Percentiles rank a stretch among this genome's conserved stretches.
Evolutionary conservation across 805 yeast species (phyloP).

Genomic region (Wickerhamiella slavikovae): DNA sequence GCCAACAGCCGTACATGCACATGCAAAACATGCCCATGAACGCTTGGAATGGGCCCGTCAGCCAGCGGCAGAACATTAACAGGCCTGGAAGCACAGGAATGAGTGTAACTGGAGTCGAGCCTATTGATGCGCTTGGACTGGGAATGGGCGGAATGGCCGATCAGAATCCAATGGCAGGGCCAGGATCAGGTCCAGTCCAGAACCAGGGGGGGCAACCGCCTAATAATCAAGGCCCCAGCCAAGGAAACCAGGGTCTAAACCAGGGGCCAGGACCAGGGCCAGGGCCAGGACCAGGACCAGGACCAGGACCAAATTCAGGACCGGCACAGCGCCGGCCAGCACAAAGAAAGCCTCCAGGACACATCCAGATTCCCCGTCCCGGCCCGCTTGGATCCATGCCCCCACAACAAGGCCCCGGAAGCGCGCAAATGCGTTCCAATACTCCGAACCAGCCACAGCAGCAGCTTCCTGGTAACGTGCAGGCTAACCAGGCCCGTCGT

Average conservation of each 20-base stretch:
- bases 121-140: neutral
- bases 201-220: neutral
- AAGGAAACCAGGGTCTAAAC: no score
- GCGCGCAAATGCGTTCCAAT: neutral
- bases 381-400: neutral
- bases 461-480: neutral
- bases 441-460: neutral
- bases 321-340: neutral
- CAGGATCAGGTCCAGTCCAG: neutral
- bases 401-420: neutral
- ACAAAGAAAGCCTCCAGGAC: conserved; percentile 3
- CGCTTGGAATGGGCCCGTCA: no score
- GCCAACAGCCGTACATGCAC: neutral
- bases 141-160: neutral
- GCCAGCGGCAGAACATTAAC: no score
- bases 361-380: conserved; percentile 4
- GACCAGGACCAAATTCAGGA: neutral
- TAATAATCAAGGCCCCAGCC: no score
- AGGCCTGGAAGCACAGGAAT: neutral
- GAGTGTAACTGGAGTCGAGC: neutral
- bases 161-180: neutral
- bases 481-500: conserved; percentile 1
- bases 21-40: no score
- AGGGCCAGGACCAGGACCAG: neutral
- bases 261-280: no score